phyloP scores from a whole-genome alignment of 2,329 filamentous ascomycete species.

The Teratosphaeria nubilosa region DNA sequence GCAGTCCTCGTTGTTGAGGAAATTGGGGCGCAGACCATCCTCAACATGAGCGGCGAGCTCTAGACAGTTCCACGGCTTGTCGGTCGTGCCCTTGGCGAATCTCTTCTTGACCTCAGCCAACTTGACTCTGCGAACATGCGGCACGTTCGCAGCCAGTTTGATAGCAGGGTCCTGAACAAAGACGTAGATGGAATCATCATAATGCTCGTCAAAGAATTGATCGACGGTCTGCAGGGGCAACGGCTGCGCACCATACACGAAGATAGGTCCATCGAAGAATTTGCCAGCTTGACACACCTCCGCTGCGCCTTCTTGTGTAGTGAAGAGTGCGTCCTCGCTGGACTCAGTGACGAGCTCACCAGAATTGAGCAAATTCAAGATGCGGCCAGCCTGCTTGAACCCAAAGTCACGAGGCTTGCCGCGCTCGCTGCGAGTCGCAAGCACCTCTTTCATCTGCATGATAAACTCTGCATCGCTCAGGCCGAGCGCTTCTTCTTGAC shows the following conservation, averaged over 20 bases:
- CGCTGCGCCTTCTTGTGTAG: constrained; percentile 15
- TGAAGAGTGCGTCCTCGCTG: constrained; percentile 15
- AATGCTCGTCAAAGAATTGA: constrained; percentile 21
- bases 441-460: neutral
- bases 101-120: constrained; percentile 20
- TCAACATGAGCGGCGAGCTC: constrained; percentile 24
- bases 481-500: neutral
- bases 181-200: constrained; percentile 20
- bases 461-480: neutral
- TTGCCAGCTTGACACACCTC: constrained; percentile 10
- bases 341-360: constrained; percentile 11
- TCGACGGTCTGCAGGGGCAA: constrained; percentile 16
- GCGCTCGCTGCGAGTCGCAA: neutral
- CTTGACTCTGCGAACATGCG: constrained; percentile 10
- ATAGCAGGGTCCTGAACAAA: constrained; percentile 20
- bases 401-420: constrained; percentile 4
- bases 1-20: constrained; percentile 23
- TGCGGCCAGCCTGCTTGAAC: constrained; percentile 12
- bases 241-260: constrained; percentile 19
- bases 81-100: constrained; percentile 6
- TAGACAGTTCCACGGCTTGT: constrained; percentile 22
- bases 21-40: constrained; percentile 22
- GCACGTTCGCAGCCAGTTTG: constrained; percentile 1
- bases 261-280: constrained; percentile 18
- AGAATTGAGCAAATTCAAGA: constrained; percentile 15